Evolutionary conservation across 2,329 filamentous ascomycete genomes (phyloP), one percentile per base, ranked within the genome.

Genomic region (Paraphoma sp.): DNA sequence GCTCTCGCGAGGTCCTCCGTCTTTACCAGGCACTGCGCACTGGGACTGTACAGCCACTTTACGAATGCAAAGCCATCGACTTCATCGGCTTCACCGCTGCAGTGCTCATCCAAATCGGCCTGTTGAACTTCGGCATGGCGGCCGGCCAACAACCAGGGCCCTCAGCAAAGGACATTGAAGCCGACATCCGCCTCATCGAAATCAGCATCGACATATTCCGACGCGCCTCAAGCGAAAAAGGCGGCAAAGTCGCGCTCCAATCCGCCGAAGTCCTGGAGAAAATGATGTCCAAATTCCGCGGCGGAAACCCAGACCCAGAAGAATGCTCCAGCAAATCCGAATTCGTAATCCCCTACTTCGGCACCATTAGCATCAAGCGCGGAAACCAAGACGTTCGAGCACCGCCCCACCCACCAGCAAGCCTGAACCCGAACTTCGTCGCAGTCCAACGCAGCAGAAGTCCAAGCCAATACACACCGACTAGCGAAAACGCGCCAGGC

Each of bases 51-150:
- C 70, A 73, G 52, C 76, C 76, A 10, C 63, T 80, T 0, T 81
- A 80, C 63, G 78, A 82, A 54, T 81, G 80, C 70, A 80, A 80
- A 54, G 78, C 78, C 8, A 68, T 79, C 16, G 80, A 82, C 60
- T 81, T 82, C 55, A 74, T 80, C 40, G 80, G 75, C 38, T 82
- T 82, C 65, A 81, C 78, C 1, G 74, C 77, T 6, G 76, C 79
- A 3, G 73, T 80, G 1, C 69, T 82, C 18, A 66, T 82, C 31
- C 68, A 79, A 9, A 70, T 82, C n/a, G 77, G 78, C 2, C 69
- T 79, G 6, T 69, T 79, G 58, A 76, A 76, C 49, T 77, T 75
- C 44, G 71, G 73, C 44, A 51, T 59, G 6, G 53, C 43, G 5
- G 38, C 16, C 23, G 23, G 23, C 23, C 23, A 23, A 10, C 56